Evolutionary conservation across 257 asterid genomes (phyloP), one percentile per base, ranked within the genome.

Genomic region (Craterostigma plantagineum): DNA sequence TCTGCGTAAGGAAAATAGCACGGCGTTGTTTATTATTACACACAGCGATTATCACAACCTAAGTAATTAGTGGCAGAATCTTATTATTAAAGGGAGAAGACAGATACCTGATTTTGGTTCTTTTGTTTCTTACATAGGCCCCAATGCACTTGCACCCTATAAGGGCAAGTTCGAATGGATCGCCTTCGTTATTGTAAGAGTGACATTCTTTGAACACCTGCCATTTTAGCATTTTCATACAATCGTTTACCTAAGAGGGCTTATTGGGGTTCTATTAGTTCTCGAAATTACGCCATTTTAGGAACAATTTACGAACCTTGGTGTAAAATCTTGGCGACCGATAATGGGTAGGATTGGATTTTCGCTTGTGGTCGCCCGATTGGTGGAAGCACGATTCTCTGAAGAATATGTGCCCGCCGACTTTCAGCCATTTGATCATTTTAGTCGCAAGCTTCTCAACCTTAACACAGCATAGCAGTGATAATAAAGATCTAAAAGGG

Each of bases 311-410:
- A 2, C 30, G 10, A 48, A 90, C 99, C 99, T 83, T 79, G 42
- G 94, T 83, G 56, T 90, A 90, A 59, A 58, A 90, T 46, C 99
- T 79, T 43, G 99, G 99, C 45, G 77, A 93, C 16, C 99, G 92
- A 54, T 83, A 90, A 66, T 90, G 95, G 27, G 94, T 83, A 35
- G 95, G 99, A 55, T 90, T 75, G 51, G 42, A 60, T 67, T 75
- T 83, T 57, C 93, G 63, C 62, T 79, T 83, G 78, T 79, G 92
- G 51, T 83, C 94, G 14, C 95, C 99, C 23, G 99, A 83, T 46
- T 75, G 96, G 61, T 90, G 95, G 69, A 90, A 90, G 63, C 95
- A 90, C 10, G 99, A 90, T 46, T 90, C 99, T 48, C 99, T 67
- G 67, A 90, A 90, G 66, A 79, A 83, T 51, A 90, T 67, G 72